Base-by-base conservation (phyloP, 345 rosid species). In the Ricinus communis region DNA sequence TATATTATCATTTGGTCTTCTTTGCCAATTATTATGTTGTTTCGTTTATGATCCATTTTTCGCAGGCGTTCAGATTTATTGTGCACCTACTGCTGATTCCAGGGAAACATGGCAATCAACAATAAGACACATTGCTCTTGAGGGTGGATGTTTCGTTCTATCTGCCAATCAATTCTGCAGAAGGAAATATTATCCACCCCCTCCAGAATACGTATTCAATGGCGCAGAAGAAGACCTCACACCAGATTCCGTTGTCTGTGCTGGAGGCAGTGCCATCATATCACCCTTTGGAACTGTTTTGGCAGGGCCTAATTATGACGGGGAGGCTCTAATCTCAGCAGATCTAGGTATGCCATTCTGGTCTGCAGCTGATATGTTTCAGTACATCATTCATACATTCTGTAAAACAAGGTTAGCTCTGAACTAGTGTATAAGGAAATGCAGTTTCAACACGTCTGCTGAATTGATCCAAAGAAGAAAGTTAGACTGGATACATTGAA, bases 61-160 rank as follows among this genome's bases (percentile, higher is more conserved):
- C 80, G 40, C 71, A 89, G 97, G 98, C 46, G 67, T 91, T 69
- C 93, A 91, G 74, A 91, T 94, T 68, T 94, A 94, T 77, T 91
- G 98, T 81, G 97, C 97, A 27, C 98, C 98, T 0, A 91, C 98
- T 11, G 98, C 98, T 71, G 98, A 94, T 83, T 49, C 92, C 27
- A 82, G 97, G 84, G 84, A 80, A 5, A 78, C 82, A 62, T 94
- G 97, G 97, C 92, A 79, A 76, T 88, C 98, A 28, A 85, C 96
- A 5, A 84, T 94, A 89, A 94, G 88, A 62, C 97, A 94, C 62
- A 91, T 94, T n/a, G 97, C 97, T 77, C 90, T 90, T 50, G 98
- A 94, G 69, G 98, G 97, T 45, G 97, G 97, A 75, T 94, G 99
- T 68, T 91, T 90, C 72, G 97, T 94, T 43, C 71, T 91, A 54